Conservation (phyloP, 1,284 basidiomycete species). For the Boletus semigastroideus region DNA sequence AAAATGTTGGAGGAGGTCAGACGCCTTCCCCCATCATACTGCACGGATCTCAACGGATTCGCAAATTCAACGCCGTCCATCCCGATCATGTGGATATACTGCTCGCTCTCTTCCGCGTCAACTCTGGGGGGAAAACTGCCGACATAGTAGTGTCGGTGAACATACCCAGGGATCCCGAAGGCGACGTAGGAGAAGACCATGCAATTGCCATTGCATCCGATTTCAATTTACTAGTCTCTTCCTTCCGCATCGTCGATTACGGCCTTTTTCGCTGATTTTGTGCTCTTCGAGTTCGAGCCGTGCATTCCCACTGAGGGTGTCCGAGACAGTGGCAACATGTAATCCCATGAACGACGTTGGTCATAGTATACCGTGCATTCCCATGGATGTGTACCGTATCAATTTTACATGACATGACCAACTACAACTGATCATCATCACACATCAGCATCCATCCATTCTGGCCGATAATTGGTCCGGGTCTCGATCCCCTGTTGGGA, state of each 20-base stretch:
- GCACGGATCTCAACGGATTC: constrained; percentile 66
- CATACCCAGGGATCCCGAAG: constrained; percentile 54
- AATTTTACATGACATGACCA: too few relatives aligned
- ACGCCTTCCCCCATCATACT: constrained; percentile 66
- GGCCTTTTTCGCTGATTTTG: constrained; percentile 63
- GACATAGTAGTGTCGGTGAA: constrained; percentile 86
- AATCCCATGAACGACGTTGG: constrained; percentile 1
- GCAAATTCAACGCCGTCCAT: constrained; percentile 69
- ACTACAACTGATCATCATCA: background rate
- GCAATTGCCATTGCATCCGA: constrained; percentile 40
- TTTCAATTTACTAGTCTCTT: constrained; percentile 58
- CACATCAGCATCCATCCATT: background rate
- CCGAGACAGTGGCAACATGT: background rate
- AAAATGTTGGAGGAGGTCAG: constrained; percentile 43
- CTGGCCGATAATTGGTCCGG: too few relatives aligned
- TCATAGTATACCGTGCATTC: constrained; percentile 1
- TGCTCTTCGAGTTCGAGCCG: background rate
- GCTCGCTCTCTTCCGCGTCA: constrained; percentile 79
- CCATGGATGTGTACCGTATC: constrained; percentile 6
- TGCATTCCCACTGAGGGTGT: background rate
- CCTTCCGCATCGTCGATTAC: constrained; percentile 72
- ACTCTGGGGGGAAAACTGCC: constrained; percentile 51
- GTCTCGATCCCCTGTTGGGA: background rate
- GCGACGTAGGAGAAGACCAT: constrained; percentile 41
- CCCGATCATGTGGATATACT: constrained; percentile 72